Evolutionary conservation across 805 yeast species (phyloP), one percentile per base, ranked within the genome.

Genomic region (Groenewaldozyma salmanticensis): DNA sequence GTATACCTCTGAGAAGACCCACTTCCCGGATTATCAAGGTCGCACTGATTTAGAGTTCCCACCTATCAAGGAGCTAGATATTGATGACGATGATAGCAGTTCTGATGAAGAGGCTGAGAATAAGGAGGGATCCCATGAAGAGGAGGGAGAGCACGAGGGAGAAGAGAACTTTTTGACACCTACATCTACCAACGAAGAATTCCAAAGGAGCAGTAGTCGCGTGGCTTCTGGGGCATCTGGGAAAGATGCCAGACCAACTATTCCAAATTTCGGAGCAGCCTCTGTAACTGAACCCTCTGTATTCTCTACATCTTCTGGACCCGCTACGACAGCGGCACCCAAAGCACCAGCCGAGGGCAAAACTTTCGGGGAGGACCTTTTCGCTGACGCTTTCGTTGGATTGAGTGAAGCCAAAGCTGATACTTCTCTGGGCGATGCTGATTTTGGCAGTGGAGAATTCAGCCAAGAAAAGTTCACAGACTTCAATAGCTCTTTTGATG

Each of bases 351-450:
- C 19, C 5, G 37, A 33, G 16, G 33, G 37, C 36, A 6, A 7
- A 33, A n/a, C n/a, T 19, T 9, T 16, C 31, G 48, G 33, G 20
- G 55, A 50, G 40, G 62, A 52, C 20, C 42, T 45, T n/a, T 67
- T 66, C 45, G 71, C 62, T 44, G 68, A 65, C 47, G 71, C 66
- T 33, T 70, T 70, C 52, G 65, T 59, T 22, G 74, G 65, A 11
- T 52, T 68, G 43, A 71, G 66, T 41, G 68, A 66, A 36, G 68
- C 68, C 24, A 68, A 71, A 35, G 48, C 33, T 4, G 52, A 42
- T 15, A 39, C 17, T 5, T 44, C 37, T 3, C 65, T 55, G 17
- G 64, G 62, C 33, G 60, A 54, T 4, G 37, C 45, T 21, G 21
- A 41, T 20, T 39, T 24, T 5, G 45, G 37, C n/a, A 39, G 37